Base-by-base conservation (phyloP, 192 early-diverging fungal genomes). In the Ramicandelaber brevisporus region DNA sequence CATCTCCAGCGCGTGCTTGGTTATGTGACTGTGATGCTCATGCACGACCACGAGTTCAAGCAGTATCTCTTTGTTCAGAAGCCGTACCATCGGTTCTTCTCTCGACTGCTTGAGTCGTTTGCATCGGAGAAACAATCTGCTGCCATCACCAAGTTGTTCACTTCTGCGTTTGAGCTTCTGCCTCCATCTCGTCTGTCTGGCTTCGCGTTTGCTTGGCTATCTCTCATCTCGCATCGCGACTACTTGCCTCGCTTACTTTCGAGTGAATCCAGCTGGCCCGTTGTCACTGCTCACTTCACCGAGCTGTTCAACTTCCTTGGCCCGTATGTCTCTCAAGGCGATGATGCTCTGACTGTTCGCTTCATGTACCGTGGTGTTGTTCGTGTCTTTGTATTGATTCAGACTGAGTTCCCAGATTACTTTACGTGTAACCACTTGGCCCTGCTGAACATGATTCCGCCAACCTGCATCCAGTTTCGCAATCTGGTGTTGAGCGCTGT, bases 331-430 rank as follows among this genome's bases (percentile, higher is more conserved):
- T 44, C 55, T 14, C 53, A 61, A 29, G 56, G 54, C n/a, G 69
- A 76, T 39, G 41, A 74, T 21, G 68, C 61, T 17, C 67, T 75
- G 17, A 71, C 75, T 4, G 62, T 68, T 12, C 72, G 82, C 23
- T 46, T 78, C 28, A 61, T 93, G 15, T 98, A 98, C 60, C 64
- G 65, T 32, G 85, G 82, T 8, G 74, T 79, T 5, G 59, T 98
- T 10, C 68, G 88, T 15, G 73, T 98, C 13, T 44, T 98, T 16
- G 54, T 98, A 15, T 74, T 98, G 5, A 46, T 98, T 6, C 48
- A 93, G 34, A 88, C 93, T 44, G 92, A 98, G 45, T 93, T 84
- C 45, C 92, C 92, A 9, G 92, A 98, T 52, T 98, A 93, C 50
- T 56, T 98, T 31, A 74, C 81, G 37, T 76, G 73, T 36, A 80